A percentile compares a stretch with the other conserved stretches of the same genome.
Evolutionary conservation across 164 flowering plant genomes (phyloP).

Genomic region (Chimonanthus salicifolius): DNA sequence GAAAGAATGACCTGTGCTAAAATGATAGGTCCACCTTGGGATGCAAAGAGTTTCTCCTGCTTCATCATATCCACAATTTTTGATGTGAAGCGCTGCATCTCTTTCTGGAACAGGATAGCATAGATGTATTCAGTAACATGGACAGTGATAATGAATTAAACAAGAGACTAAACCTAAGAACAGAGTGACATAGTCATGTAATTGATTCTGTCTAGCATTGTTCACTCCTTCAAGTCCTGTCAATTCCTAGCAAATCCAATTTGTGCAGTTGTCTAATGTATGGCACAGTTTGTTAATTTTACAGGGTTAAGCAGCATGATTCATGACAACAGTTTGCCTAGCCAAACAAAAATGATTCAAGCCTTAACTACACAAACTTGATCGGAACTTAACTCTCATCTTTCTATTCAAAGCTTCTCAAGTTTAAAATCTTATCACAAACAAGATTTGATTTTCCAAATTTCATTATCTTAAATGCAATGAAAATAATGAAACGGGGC

Average conservation of each 20-base stretch:
- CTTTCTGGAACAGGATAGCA: constrained; percentile 44
- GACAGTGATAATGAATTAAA: neutral
- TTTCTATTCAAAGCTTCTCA: neutral
- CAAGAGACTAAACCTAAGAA: neutral
- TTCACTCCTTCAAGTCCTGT: neutral
- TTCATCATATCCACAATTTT: constrained; percentile 90
- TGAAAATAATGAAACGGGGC: neutral
- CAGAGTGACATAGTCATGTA: neutral
- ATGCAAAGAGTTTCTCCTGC: constrained; percentile 81
- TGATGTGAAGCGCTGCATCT: constrained; percentile 84
- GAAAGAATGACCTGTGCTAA: constrained; percentile 72
- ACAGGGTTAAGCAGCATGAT: too few species aligned
- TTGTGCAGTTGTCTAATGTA: neutral
- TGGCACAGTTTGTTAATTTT: too few species aligned
- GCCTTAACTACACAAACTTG: too few species aligned
- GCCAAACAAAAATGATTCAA: too few species aligned
- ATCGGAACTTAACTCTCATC: neutral
- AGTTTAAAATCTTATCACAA: too few species aligned
- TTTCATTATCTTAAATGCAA: too few species aligned
- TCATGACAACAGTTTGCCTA: too few species aligned
- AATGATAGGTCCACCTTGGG: constrained; percentile 99
- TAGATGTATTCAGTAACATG: neutral
- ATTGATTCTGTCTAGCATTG: neutral
- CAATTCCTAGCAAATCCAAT: neutral
- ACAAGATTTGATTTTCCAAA: too few species aligned